Conservation (phyloP, 768 basidiomycete genomes). For the Trichaptum fuscoviolaceum region DNA sequence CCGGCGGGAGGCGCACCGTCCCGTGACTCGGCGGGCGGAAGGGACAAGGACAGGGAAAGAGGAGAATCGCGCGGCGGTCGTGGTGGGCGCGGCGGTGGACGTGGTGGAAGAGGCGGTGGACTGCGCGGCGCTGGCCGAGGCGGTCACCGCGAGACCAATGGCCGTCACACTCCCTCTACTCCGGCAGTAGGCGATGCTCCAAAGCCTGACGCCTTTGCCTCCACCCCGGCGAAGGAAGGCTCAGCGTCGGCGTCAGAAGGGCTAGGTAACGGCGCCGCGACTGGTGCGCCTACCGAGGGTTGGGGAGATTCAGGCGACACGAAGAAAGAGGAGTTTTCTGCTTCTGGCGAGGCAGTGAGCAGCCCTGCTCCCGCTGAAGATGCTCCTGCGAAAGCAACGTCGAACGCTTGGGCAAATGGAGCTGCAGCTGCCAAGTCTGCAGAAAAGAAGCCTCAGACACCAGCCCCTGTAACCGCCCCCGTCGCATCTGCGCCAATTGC, state of each 20-base stretch:
- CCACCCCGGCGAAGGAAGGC: constrained; percentile 11
- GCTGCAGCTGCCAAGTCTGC: constrained; percentile 3
- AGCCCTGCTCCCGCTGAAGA: neutral
- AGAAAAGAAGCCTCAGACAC: constrained; percentile 3
- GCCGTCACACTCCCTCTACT: constrained; percentile 20
- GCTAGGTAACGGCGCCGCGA: constrained; percentile 21
- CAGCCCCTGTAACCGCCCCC: constrained; percentile 2
- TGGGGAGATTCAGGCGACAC: constrained; percentile 4
- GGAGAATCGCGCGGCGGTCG: constrained; percentile 59
- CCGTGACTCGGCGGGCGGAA: constrained; percentile 42
- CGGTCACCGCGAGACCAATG: constrained; percentile 35
- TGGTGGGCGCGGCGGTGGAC: constrained; percentile 45
- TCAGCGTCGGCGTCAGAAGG: constrained; percentile 25
- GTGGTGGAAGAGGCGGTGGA: constrained; percentile 41
- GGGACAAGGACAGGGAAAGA: constrained; percentile 27
- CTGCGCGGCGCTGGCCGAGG: constrained; percentile 45
- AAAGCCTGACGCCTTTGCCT: constrained; percentile 21
- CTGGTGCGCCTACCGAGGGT: constrained; percentile 27
- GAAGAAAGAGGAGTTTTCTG: neutral
- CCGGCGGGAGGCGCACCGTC: constrained; percentile 34
- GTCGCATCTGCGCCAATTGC: neutral
- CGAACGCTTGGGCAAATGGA: constrained; percentile 12
- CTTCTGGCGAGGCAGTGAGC: neutral
- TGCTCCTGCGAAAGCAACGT: constrained; percentile 18
- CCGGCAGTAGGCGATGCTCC: constrained; percentile 36